Conservation (phyloP, 176 grass and related monocot genomes). For the Eragrostis curvula region DNA sequence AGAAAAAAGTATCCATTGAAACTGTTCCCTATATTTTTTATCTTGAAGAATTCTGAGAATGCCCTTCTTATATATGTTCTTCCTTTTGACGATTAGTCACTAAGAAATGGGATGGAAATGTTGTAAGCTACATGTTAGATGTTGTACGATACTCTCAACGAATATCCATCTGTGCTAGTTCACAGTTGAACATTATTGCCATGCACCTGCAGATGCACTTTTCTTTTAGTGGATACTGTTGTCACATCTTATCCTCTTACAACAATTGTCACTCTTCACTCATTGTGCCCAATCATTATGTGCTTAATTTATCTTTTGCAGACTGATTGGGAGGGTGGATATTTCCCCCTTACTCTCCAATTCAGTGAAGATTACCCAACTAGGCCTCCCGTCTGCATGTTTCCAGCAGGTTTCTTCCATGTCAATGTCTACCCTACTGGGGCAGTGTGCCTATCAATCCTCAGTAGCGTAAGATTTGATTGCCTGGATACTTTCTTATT, state of each 20-base stretch:
- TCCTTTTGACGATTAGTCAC: background rate
- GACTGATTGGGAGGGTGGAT: slow-evolving; percentile 95
- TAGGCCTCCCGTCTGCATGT: slow-evolving; percentile 72
- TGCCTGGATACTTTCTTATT: slow-evolving; percentile 4
- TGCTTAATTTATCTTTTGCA: slow-evolving; percentile 47
- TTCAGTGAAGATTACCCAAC: slow-evolving; percentile 80
- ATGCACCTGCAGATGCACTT: background rate
- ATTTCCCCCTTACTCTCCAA: slow-evolving; percentile 62
- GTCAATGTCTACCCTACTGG: slow-evolving; percentile 76
- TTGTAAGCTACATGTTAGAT: slow-evolving; percentile 19
- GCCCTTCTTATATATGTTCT: background rate
- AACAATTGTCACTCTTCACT: background rate
- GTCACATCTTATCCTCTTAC: background rate
- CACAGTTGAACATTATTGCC: background rate
- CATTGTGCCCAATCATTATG: background rate
- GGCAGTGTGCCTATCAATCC: slow-evolving; percentile 79
- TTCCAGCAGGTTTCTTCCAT: slow-evolving; percentile 84
- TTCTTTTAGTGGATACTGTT: slow-evolving; percentile 18
- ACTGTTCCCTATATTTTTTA: background rate
- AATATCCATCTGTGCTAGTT: background rate
- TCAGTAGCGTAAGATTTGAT: slow-evolving; percentile 55
- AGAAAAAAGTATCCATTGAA: background rate
- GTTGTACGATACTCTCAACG: background rate
- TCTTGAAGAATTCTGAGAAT: background rate
- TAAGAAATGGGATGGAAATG: background rate